These are phyloP conservation scores for Pythium insidiosum DNA, from an alignment of 352 stramenopile species.

Conservation along the genomic window DNA sequence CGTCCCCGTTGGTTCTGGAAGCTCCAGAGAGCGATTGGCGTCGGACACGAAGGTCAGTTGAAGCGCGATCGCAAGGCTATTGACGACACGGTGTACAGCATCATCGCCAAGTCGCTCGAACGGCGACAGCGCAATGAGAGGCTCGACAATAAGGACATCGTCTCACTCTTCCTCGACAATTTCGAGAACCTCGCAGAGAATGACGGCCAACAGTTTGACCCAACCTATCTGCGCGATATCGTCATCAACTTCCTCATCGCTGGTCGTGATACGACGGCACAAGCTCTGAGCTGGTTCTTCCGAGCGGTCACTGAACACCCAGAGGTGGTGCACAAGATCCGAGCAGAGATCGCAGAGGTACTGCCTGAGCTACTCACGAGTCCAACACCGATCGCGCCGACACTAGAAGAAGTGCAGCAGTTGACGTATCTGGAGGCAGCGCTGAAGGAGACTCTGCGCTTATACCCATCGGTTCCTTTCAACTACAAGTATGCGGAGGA, in stretches of 20 bases:
- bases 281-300: constrained; percentile 61
- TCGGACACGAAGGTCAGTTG: constrained; percentile 28
- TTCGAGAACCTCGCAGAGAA: constrained; percentile 7
- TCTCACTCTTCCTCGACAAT: constrained; percentile 44
- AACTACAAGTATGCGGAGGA: constrained; percentile 20
- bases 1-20: constrained; percentile 37
- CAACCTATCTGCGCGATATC: constrained; percentile 45
- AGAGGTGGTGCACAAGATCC: constrained; percentile 24
- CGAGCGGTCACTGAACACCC: constrained; percentile 41
- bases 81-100: constrained; percentile 34
- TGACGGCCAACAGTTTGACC: constrained; percentile 18
- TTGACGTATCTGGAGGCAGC: constrained; percentile 20
- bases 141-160: constrained; percentile 19
- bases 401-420: constrained; percentile 7
- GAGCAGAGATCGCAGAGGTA: constrained; percentile 20
- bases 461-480: constrained; percentile 56
- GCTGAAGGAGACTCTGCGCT: constrained; percentile 44
- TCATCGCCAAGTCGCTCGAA: constrained; percentile 29
- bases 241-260: constrained; percentile 72
- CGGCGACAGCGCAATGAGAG: neutral
- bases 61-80: constrained; percentile 30
- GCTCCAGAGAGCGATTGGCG: constrained; percentile 16
- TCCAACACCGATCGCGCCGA: constrained; percentile 4
- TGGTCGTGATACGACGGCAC: constrained; percentile 60
- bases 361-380: constrained; percentile 6